These are phyloP conservation scores for Camelina sativa DNA, from an alignment of 345 rosid species.

Conservation along the genomic window DNA sequence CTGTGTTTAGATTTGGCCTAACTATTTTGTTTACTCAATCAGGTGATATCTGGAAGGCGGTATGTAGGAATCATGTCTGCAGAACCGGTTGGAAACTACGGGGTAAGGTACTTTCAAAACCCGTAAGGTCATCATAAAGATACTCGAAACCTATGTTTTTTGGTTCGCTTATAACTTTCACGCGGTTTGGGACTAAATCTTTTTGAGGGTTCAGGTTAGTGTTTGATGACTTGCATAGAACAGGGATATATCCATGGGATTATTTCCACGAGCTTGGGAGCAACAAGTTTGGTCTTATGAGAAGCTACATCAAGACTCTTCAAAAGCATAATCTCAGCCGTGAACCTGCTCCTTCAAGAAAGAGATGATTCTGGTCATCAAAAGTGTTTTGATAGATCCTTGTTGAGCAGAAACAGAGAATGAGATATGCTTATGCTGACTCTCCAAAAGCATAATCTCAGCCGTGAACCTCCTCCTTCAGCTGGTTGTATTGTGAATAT, in stretches of 20 bases:
- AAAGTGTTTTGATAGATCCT: neutral
- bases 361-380: conserved; percentile 36
- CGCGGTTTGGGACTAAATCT: conserved; percentile 8
- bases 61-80: conserved; percentile 97
- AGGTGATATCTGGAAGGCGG: conserved; percentile 89
- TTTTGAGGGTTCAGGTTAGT: conserved; percentile 58
- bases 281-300: conserved; percentile 82
- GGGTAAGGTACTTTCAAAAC: conserved; percentile 70
- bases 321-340: conserved; percentile 88
- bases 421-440: too few species aligned
- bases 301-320: conserved; percentile 72
- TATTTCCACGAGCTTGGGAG: conserved; percentile 79
- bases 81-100: conserved; percentile 93
- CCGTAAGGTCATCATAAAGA: neutral
- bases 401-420: conserved; percentile 12
- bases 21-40: conserved; percentile 19
- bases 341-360: conserved; percentile 61
- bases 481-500: too few species aligned
- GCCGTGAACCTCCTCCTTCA: too few species aligned
- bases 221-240: conserved; percentile 93
- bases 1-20: conserved; percentile 1
- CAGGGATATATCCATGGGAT: conserved; percentile 95
- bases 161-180: neutral
- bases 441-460: too few species aligned
- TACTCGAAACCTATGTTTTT: neutral